Evolutionary conservation across 495 filamentous ascomycete species (phyloP), one percentile per base, ranked within the genome.

Genomic region (Daldinia decipiens): DNA sequence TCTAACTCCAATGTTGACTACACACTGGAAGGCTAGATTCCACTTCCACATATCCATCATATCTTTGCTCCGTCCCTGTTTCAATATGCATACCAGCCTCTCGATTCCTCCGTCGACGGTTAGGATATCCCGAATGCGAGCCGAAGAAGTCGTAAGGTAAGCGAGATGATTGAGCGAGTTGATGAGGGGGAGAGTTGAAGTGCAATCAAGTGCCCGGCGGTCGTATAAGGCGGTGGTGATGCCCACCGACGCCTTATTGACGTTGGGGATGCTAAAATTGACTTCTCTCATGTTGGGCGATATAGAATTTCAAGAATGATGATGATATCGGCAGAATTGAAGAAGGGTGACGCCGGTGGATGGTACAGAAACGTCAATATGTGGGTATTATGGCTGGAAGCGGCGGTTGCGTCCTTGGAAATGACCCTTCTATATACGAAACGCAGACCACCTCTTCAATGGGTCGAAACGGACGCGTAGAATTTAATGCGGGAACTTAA

Each of bases 41-140:
- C 95, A 99, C 83, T 98, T 98, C 96, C 95, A 99, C 92, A 96
- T 96, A 76, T 97, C 94, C 94, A 98, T 97, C 89, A 97, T 88
- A 79, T 98, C 94, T 83, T 93, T 93, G 77, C 92, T 97, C 78
- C 94, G 86, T 68, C 95, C 95, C 79, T 95, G 92, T 82, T 99
- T 99, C 76, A 99, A 87, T 77, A 99, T 98, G 86, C 93, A 97
- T 77, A 99, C 93, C 69, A 99, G 82, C 69, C 95, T 81, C 85
- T 99, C 95, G 75, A 98, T 93, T 53, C 95, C 95, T 79, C 95
- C 95, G 91, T 99, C 95, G 79, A 99, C 92, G 38, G 94, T 97
- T 56, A 99, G 87, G 66, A 99, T 99, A 76, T 99, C 95, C 62
- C 95, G 88, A 78, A 99, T 99, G 59, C 95, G 92, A 50, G 94